Evolutionary conservation across 129 eudicot genomes (phyloP), one percentile per base, ranked within the genome.

Genomic region (Artemisia tridentata): DNA sequence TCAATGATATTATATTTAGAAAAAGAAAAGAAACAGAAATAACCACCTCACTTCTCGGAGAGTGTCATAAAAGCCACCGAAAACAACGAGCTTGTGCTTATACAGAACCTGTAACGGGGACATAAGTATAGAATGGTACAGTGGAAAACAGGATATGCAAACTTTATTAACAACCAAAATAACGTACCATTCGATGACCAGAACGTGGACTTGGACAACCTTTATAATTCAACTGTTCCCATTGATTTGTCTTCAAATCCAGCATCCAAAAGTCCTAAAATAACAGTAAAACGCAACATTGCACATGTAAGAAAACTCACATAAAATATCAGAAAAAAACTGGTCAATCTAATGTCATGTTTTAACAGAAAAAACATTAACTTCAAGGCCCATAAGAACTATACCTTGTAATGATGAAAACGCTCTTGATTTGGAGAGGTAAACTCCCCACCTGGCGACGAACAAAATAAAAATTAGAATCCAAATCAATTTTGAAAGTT

Each of bases 351-450:
- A 48, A 46, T 72, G 49, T 17, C 57, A 43, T 15, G 60, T 5
- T 43, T 19, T 38, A 69, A 13, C 13, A 2, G 74, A 21, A 69
- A 65, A 66, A 51, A 59, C 38, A 47, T 55, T 10, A 57, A 67
- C 15, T 71, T 61, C 23, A 43, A 19, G 23, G 43, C 43, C 64
- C 29, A 18, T 8, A 61, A 73, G 60, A 49, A 56, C 3, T 16
- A 23, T 79, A 86, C 98, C 96, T 92, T 92, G 90, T 92, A 92
- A 69, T 92, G 98, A 79, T 92, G 98, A 82, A 92, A 92, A 59
- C 98, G 91, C 81, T 92, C 98, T 77, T 92, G 98, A 82, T 92
- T 92, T 43, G 98, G 98, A 77, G 98, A 92, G 45, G 98, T 92
- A 72, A 92, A 92, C 71, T 92, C 98, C 69, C 98, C 98, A 84